Evolutionary conservation across 1,284 basidiomycete genomes (phyloP).

Genomic region (Melampsora larici-populina): DNA sequence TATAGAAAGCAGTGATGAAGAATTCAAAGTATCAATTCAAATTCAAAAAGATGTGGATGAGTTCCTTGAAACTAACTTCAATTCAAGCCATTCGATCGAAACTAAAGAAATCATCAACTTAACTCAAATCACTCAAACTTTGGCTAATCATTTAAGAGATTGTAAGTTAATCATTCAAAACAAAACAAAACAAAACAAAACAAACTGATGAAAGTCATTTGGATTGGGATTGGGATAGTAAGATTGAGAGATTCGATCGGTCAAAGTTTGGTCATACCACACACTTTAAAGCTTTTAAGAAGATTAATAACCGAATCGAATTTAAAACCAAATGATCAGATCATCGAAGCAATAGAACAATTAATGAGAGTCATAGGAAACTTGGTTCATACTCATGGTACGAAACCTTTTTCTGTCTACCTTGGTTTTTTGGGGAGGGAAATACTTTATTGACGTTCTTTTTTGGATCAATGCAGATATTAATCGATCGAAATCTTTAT

Average conservation of each 20-base stretch:
- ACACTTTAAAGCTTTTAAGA: slow-evolving; percentile 2
- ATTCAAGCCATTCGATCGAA: no score
- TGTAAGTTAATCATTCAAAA: no score
- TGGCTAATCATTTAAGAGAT: slow-evolving; percentile 34
- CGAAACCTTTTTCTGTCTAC: no score
- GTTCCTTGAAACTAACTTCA: no score
- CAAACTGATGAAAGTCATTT: no score
- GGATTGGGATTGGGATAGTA: slow-evolving; percentile 11
- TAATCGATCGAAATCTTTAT: slow-evolving; percentile 27
- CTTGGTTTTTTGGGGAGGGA: no score
- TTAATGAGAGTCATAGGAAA: slow-evolving; percentile 40
- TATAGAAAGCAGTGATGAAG: no score
- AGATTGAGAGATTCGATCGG: slow-evolving; percentile 31
- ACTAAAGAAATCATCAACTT: no score
- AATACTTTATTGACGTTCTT: no score
- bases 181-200: no score
- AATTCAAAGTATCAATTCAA: no score
- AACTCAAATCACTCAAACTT: neutral
- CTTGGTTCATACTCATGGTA: slow-evolving; percentile 37
- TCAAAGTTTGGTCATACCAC: slow-evolving; percentile 20
- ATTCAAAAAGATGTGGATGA: no score
- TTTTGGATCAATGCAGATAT: neutral
- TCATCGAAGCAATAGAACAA: slow-evolving; percentile 15
- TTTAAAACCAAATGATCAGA: neutral
- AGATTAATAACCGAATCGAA: slow-evolving; percentile 5